A percentile compares a stretch with the other conserved stretches of the same genome.
These are phyloP conservation scores for Rubus parviflorus DNA, from an alignment of 306 rosid genomes.

Conservation along the genomic window DNA sequence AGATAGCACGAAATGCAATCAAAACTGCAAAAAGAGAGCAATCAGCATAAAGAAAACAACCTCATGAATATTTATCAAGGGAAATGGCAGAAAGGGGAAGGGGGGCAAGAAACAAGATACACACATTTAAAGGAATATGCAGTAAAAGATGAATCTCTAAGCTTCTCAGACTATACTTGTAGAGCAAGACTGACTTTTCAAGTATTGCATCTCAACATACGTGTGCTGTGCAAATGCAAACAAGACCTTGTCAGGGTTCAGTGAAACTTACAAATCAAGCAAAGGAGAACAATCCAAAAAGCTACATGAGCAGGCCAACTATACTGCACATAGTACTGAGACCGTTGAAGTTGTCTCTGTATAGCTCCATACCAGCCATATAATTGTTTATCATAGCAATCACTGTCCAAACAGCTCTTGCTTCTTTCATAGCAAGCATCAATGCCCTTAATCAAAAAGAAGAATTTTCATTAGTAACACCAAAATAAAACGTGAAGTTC, in stretches of 20 bases:
- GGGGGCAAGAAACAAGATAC: background rate
- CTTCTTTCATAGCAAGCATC: constrained; percentile 50
- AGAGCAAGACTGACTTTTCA: background rate
- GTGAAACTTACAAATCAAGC: constrained; percentile 69
- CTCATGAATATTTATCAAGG: background rate
- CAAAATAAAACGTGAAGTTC: background rate
- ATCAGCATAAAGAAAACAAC: constrained; percentile 15
- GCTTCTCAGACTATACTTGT: background rate
- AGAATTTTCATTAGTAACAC: constrained; percentile 17
- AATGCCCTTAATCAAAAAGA: constrained; percentile 41
- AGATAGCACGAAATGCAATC: constrained; percentile 52
- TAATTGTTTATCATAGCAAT: constrained; percentile 71
- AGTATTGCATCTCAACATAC: background rate
- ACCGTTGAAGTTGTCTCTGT: constrained; percentile 85
- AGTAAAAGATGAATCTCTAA: background rate
- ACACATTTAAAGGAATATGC: background rate
- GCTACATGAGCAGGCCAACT: constrained; percentile 63
- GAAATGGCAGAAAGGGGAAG: background rate
- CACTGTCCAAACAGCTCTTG: constrained; percentile 67
- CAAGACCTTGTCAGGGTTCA: background rate
- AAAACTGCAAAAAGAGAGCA: constrained; percentile 61
- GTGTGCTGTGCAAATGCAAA: background rate
- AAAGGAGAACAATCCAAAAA: constrained; percentile 61
- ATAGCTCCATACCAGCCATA: constrained; percentile 90
- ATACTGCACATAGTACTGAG: constrained; percentile 85